These are phyloP conservation scores for Dendrobium huoshanense DNA, from an alignment of 106 monocot genomes.

Conservation along the genomic window DNA sequence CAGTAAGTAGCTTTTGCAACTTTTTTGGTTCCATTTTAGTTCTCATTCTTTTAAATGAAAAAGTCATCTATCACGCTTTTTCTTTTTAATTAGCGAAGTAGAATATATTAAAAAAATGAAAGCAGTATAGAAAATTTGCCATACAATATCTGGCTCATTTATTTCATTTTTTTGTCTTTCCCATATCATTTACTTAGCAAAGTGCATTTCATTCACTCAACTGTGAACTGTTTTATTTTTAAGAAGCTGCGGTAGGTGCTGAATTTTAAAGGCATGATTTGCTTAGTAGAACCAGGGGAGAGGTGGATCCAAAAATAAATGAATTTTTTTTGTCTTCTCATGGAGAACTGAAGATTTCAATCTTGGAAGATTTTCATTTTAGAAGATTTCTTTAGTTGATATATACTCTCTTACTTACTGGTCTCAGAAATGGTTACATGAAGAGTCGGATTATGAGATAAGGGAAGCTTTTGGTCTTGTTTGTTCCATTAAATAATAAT, in stretches of 20 bases:
- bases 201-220: background rate
- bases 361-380: background rate
- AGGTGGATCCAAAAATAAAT: background rate
- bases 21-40: background rate
- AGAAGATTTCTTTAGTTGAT: background rate
- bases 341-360: background rate
- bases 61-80: background rate
- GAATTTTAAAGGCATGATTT: background rate
- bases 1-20: slow-evolving; percentile 50
- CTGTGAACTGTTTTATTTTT: background rate
- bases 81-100: background rate
- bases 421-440: background rate
- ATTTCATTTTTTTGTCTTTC: background rate
- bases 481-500: background rate
- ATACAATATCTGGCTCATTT: background rate
- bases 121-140: background rate
- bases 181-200: background rate
- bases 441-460: background rate
- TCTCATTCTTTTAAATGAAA: background rate
- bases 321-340: background rate
- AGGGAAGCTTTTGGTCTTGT: background rate
- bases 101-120: background rate
- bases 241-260: background rate
- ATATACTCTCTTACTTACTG: background rate
- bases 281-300: background rate